phyloP scores from a whole-genome alignment of 2,329 filamentous ascomycete genomes.

The Penicillium sp. region DNA sequence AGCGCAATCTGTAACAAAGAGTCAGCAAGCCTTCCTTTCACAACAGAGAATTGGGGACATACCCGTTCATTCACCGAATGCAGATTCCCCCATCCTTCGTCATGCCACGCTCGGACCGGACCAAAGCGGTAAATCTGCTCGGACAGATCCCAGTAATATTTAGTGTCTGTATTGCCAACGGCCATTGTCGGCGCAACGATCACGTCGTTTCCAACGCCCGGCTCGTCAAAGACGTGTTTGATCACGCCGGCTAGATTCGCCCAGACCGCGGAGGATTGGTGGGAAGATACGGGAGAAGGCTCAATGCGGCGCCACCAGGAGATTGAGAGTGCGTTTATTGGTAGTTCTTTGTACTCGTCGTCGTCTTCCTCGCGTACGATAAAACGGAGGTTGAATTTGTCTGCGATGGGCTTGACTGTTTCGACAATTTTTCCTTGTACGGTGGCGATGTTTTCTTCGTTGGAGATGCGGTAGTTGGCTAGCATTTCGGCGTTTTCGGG shows the following conservation, averaged over 20 bases:
- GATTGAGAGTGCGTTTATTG: background rate
- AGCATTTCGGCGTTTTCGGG: conserved; percentile 51
- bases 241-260: background rate
- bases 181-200: conserved; percentile 34
- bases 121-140: conserved; percentile 48
- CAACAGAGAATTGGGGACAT: background rate
- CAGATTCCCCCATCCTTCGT: background rate
- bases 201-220: background rate
- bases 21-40: background rate
- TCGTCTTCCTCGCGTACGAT: background rate
- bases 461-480: conserved; percentile 55
- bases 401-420: conserved; percentile 43
- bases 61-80: conserved; percentile 8
- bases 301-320: background rate
- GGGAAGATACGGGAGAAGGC: conserved; percentile 29
- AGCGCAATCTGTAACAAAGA: background rate
- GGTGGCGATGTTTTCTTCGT: conserved; percentile 48
- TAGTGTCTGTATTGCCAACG: conserved; percentile 51
- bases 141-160: conserved; percentile 50
- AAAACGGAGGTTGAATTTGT: conserved; percentile 29
- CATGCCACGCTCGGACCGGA: background rate
- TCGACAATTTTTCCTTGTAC: conserved; percentile 45
- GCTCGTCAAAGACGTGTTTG: background rate
- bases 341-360: background rate
- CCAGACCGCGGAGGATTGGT: background rate